These are phyloP conservation scores for Cladorrhinum samala DNA, from an alignment of 495 filamentous ascomycete species.

Conservation along the genomic window DNA sequence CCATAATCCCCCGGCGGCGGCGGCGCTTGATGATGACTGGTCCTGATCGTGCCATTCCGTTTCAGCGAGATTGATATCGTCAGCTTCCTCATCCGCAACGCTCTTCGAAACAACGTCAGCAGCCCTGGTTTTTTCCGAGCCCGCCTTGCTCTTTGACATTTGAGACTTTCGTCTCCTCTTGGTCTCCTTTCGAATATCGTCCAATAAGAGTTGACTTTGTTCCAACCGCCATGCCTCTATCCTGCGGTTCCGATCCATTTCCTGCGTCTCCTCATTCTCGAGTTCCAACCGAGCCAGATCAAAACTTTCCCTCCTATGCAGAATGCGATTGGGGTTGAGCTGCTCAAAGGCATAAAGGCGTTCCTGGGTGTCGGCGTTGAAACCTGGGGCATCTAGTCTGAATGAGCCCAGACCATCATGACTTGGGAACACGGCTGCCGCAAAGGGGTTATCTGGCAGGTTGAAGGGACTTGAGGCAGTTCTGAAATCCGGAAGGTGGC, in stretches of 20 bases:
- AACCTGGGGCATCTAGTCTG: conserved; percentile 36
- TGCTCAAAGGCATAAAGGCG: conserved; percentile 81
- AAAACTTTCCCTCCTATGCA: conserved; percentile 58
- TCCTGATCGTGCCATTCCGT: conserved; percentile 41
- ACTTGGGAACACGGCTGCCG: conserved; percentile 64
- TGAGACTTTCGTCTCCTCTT: conserved; percentile 46
- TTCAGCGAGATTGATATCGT: conserved; percentile 21
- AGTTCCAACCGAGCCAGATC: conserved; percentile 45
- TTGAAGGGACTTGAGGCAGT: conserved; percentile 52
- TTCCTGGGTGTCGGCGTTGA: conserved; percentile 55
- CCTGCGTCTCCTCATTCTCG: conserved; percentile 54
- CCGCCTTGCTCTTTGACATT: conserved; percentile 12
- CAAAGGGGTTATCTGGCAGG: conserved; percentile 18
- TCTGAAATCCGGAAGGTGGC: conserved; percentile 79
- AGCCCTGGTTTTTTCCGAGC: conserved; percentile 6
- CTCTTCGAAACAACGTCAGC: conserved; percentile 19
- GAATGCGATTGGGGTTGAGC: conserved; percentile 67
- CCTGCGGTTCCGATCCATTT: conserved; percentile 64
- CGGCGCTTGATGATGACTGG: conserved; percentile 19
- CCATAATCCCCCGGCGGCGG: conserved; percentile 64
- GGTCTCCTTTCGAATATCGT: conserved; percentile 84
- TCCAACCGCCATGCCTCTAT: conserved; percentile 92
- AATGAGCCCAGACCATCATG: conserved; percentile 93
- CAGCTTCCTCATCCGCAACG: conserved; percentile 28
- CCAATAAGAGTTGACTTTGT: conserved; percentile 75